phyloP scores from a whole-genome alignment of 495 filamentous ascomycete species.

The Lophium mytilinum region DNA sequence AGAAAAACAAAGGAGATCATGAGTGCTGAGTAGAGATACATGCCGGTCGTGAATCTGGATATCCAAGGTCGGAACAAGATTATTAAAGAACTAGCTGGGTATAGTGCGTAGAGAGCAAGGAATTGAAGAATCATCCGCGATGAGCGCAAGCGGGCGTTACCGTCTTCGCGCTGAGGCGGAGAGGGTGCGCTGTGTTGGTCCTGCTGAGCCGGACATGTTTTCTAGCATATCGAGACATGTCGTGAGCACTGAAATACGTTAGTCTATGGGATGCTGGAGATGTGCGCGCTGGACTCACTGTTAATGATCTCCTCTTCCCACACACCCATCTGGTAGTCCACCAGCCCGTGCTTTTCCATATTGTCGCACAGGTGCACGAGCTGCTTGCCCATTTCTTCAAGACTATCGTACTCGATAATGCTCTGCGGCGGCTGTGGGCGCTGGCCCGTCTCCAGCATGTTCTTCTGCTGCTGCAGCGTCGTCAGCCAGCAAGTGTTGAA shows the following conservation, averaged over 20 bases:
- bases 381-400: slow-evolving; percentile 75
- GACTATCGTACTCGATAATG: slow-evolving; percentile 56
- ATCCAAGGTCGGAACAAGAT: no score
- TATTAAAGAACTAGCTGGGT: no score
- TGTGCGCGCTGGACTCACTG: slow-evolving; percentile 6
- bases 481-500: slow-evolving; percentile 94
- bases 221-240: slow-evolving; percentile 20
- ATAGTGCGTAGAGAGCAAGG: no score
- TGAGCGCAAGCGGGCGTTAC: slow-evolving; percentile 1
- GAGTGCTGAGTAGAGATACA: no score
- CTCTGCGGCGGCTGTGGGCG: slow-evolving; percentile 53
- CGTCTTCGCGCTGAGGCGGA: slow-evolving; percentile 17
- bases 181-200: slow-evolving; percentile 3
- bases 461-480: slow-evolving; percentile 77
- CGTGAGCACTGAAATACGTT: slow-evolving; percentile 12
- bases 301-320: slow-evolving; percentile 86
- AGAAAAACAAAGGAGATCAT: no score
- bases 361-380: slow-evolving; percentile 74
- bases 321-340: slow-evolving; percentile 95
- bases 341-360: slow-evolving; percentile 79
- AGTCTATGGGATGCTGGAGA: neutral
- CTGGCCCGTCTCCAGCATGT: slow-evolving; percentile 57
- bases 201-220: neutral
- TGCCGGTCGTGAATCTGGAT: no score
- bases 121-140: no score